Evolutionary conservation across 345 rosid species (phyloP).

Genomic region (Salix brachista): DNA sequence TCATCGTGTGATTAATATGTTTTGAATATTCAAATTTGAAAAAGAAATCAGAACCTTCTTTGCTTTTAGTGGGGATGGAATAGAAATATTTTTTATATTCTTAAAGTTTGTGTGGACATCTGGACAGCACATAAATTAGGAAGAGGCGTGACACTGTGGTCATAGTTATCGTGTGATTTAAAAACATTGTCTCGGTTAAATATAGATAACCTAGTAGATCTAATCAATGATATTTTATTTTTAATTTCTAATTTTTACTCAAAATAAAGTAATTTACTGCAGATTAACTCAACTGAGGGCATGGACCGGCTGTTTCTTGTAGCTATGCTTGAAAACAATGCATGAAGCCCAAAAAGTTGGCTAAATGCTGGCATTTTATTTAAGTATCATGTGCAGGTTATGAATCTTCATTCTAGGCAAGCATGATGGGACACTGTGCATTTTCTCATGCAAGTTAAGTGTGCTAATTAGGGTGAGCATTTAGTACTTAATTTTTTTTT

Average conservation of each 20-base stretch:
- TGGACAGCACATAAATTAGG: neutral
- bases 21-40: neutral
- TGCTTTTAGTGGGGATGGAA: neutral
- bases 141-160: neutral
- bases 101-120: neutral
- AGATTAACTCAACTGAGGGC: no score
- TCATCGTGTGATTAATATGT: neutral
- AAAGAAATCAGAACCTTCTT: neutral
- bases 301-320: no score
- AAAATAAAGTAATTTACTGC: no score
- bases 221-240: no score
- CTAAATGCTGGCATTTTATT: neutral
- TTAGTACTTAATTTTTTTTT: no score
- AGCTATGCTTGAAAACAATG: neutral
- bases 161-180: no score
- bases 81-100: neutral
- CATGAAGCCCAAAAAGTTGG: neutral
- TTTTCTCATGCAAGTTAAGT: no score
- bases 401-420: neutral
- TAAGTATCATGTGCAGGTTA: neutral
- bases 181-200: no score
- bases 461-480: no score
- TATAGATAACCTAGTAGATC: rapidly evolving
- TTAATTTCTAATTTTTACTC: no score
- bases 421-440: no score